These are phyloP conservation scores for Neckera pumila DNA, from an alignment of 225 moss, liverwort and hornwort genomes.

Conservation along the genomic window DNA sequence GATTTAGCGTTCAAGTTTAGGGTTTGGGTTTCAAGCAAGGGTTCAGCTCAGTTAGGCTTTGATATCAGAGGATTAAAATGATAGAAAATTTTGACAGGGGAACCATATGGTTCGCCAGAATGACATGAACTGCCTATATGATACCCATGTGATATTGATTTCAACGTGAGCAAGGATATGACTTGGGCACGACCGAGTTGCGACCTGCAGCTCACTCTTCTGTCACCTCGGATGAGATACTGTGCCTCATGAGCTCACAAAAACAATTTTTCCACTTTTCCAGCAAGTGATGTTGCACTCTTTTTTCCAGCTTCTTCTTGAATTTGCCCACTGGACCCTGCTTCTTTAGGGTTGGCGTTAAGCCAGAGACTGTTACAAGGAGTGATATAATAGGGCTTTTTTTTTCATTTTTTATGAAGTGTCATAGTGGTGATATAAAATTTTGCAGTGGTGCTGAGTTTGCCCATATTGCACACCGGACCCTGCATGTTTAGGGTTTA, in stretches of 20 bases:
- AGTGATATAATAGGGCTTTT: no score
- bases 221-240: fast-evolving
- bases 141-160: fast-evolving
- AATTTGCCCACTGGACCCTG: no score
- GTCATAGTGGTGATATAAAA: no score
- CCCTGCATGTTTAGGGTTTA: no score
- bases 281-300: no score
- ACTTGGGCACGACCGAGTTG: neutral
- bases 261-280: fast-evolving
- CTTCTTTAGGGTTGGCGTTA: no score
- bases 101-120: neutral
- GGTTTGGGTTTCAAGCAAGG: neutral
- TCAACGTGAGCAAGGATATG: neutral
- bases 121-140: neutral
- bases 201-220: neutral
- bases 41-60: neutral
- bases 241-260: neutral
- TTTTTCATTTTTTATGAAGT: no score
- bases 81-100: neutral
- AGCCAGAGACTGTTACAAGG: no score
- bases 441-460: no score
- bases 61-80: no score
- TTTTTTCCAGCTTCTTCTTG: no score
- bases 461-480: no score
- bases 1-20: neutral